Evolutionary conservation across 768 basidiomycete species (phyloP), one percentile per base, ranked within the genome.

Genomic region (Xerocomellus amylosporus): DNA sequence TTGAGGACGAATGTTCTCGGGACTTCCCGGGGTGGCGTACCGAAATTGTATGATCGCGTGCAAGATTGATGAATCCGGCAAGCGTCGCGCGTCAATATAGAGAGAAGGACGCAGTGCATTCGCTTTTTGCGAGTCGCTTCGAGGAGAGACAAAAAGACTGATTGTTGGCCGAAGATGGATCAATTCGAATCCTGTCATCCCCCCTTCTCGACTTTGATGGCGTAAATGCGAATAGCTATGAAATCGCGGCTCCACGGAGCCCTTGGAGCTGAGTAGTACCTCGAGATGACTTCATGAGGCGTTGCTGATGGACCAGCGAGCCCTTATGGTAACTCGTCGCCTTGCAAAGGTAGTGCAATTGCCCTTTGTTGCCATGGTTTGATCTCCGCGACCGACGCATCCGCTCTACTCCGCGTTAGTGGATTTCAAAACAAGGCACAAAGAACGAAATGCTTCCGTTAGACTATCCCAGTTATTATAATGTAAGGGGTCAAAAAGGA

Each of bases 371-470:
- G 24, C 24, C 24, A 24, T 24, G 36, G 55, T 62, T 70, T 56
- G 66, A 70, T 68, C 68, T 70, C 68, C 68, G 68, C 66, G 68
- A 68, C 41, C 43, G 15, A 44, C 38, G 41, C 8, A 38, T 54
- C 46, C 40, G 40, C 40, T 10, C 36, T 26, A 43, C 42, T 53
- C 54, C 58, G 50, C 63, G 51, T 41, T 38, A 14, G 31, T 50
- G 22, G 37, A 45, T 31, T 44, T 19, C 31, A 47, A 46, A 53
- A 41, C 48, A 51, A 58, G 62, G 59, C 49, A 58, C 59, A 24
- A 49, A 22, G 49, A 64, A n/a, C 36, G 50, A 42, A 61, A 55
- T 69, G 47, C 64, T 65, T 64, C 68, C 67, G 68, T 65, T 67
- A 65, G 49, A 50, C 68, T 65, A 63, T 59, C 54, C 46, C 22